Evolutionary conservation across 352 stramenopile species (phyloP), one percentile per base, ranked within the genome.

Genomic region (Pythium sp.): DNA sequence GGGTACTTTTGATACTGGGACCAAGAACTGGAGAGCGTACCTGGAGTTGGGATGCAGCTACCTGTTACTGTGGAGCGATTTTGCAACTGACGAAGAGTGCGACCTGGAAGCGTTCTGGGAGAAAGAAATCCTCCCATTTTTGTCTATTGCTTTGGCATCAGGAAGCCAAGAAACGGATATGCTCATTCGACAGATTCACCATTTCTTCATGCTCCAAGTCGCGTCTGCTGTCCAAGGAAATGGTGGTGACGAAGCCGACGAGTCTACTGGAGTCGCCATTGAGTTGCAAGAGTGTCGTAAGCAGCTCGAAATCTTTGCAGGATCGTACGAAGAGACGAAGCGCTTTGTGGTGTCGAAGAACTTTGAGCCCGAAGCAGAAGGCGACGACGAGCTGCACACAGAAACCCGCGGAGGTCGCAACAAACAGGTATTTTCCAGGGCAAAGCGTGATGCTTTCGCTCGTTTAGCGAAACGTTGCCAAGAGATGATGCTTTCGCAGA

Each of bases 11-110:
- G 49, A 56, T 26, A 28, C 0, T 24, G 49, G 18, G 49, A 20
- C n/a, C 22, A 56, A 30, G n/a, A 56, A 9, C n/a, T 68, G 61
- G 59, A 14, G 59, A 6, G 20, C 71, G 47, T 79, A 73, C 18
- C 65, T 88, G 55, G 80, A 89, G 55, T 59, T 85, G 11, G 73
- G 73, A 3, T 78, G 78, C 3, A 77, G 71, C 43, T 89, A 90
- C 60, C 74, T 92, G 32, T 56, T 82, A 61, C 46, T 78, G 43
- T 80, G 80, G 71, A 64, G 65, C 34, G 74, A 83, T 9, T 65
- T 81, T 3, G 67, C 58, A 49, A 26, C 3, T 22, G 70, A 77
- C 20, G 67, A 82, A 9, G 32, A 38, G 11, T 63, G 73, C 9
- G 67, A 20, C 1, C 72, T 86, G 26, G 64, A 78, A 54, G 24